phyloP scores from a whole-genome alignment of 345 rosid genomes.

The Camelina hispida region DNA sequence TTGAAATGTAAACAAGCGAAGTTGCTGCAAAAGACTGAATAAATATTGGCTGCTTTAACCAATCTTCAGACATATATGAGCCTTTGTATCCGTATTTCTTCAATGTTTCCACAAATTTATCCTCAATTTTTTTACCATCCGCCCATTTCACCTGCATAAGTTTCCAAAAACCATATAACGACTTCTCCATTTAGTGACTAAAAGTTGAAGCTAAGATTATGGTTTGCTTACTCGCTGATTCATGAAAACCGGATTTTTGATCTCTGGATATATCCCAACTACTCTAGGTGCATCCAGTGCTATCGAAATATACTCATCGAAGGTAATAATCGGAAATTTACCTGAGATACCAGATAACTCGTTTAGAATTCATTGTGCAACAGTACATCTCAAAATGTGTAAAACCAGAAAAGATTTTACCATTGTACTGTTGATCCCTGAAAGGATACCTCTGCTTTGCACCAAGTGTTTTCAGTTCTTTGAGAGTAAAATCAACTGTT shows the following conservation, averaged over 20 bases:
- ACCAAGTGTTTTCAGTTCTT: constrained; percentile 72
- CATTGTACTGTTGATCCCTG: constrained; percentile 91
- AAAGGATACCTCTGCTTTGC: constrained; percentile 80
- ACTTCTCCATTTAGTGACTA: constrained; percentile 1
- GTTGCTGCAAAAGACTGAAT: constrained; percentile 97
- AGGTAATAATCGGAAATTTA: constrained; percentile 75
- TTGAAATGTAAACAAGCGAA: constrained; percentile 70
- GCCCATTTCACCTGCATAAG: constrained; percentile 82
- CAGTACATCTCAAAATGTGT: not conserved
- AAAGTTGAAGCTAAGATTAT: constrained; percentile 6
- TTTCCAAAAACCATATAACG: not conserved
- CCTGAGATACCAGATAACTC: constrained; percentile 53
- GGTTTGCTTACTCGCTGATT: constrained; percentile 71
- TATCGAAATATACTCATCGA: constrained; percentile 86
- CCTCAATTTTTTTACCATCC: constrained; percentile 74
- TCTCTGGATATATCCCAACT: constrained; percentile 98
- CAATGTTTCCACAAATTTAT: constrained; percentile 71
- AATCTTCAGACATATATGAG: constrained; percentile 75
- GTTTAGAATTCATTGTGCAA: not conserved
- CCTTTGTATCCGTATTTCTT: constrained; percentile 84
- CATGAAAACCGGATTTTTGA: constrained; percentile 85
- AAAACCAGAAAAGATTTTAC: constrained; percentile 41
- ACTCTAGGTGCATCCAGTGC: constrained; percentile 84
- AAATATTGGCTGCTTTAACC: constrained; percentile 83
- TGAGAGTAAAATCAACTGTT: constrained; percentile 86